phyloP scores from a whole-genome alignment of 2,329 filamentous ascomycete genomes.

The Epichloe typhina region DNA sequence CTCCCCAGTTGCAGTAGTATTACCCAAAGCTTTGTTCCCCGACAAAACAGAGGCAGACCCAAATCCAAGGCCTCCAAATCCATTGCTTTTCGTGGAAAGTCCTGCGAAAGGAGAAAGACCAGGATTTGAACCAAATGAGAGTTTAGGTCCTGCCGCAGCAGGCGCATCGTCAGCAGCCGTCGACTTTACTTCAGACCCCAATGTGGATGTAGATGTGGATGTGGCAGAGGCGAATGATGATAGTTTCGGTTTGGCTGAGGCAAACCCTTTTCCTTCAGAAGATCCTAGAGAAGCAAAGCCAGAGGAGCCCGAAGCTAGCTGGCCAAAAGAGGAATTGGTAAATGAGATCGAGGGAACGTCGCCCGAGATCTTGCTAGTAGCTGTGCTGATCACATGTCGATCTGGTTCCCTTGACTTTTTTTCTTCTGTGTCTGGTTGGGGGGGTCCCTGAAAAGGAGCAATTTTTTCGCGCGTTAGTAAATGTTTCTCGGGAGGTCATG shows the following conservation, averaged over 20 bases:
- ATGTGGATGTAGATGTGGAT: conserved; percentile 10
- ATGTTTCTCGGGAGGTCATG: background rate
- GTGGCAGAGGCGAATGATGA: conserved; percentile 18
- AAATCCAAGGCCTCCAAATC: conserved; percentile 33
- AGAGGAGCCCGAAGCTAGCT: conserved; percentile 49
- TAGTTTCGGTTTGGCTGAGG: conserved; percentile 24
- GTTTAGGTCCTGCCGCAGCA: conserved; percentile 26
- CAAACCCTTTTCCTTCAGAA: conserved; percentile 37
- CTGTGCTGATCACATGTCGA: background rate
- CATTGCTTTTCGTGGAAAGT: conserved; percentile 26
- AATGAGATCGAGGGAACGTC: conserved; percentile 49
- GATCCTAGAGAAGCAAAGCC: conserved; percentile 47
- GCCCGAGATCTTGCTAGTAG: conserved; percentile 1
- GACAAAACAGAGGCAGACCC: conserved; percentile 24
- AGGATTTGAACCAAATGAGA: conserved; percentile 32
- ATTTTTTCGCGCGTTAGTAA: background rate
- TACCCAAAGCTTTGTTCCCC: conserved; percentile 38
- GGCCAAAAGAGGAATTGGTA: conserved; percentile 53
- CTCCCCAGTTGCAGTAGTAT: conserved; percentile 54
- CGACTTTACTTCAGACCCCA: background rate
- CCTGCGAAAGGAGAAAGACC: conserved; percentile 35
- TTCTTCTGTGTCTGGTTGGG: background rate
- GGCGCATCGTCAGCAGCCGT: conserved; percentile 8
- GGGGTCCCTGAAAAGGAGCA: background rate
- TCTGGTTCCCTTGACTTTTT: background rate